Base-by-base conservation (phyloP, 2,329 filamentous ascomycete genomes). In the Zymoseptoria pseudotritici region DNA sequence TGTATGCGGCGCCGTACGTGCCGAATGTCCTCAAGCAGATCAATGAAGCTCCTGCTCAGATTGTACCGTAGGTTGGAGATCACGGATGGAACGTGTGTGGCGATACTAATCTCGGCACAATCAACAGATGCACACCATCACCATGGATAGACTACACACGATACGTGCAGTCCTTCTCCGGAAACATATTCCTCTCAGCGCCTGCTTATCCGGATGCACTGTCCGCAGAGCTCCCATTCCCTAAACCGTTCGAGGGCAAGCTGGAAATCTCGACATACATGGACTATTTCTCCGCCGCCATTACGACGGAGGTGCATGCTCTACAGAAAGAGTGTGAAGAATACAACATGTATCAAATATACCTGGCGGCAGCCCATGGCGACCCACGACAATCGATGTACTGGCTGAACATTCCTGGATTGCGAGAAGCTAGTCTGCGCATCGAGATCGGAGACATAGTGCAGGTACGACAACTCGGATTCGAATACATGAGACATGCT, bases 391-490 rank as follows among this genome's bases (percentile, higher is more conserved):
- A 58, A 17, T 54, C 50, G 5, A 63, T 63, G 51, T 65, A 56
- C 50, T 52, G 52, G 17, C 61, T 68, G 6, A 51, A 54, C 22
- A 63, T 70, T 2, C 65, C 66, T 20, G 66, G 66, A n/a, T 60
- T 70, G 6, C 63, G 66, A 10, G 66, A 68, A 58, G 31, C 50
- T 5, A 65, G 57, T 57, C 58, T 66, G 9, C 61, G 59, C 20
- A 53, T 69, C n/a, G 66, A 68, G 56, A 54, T 65, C 11, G 64
- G 67, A 8, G 67, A 70, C 50, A 55, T 65, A 3, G 66, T 70
- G 3, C 59, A 61, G 17, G 19, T 69, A 17, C 63, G 67, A 19
- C 67, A 66, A 54, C 51, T 69, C 4, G 60, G 59, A 5, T 63
- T 67, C 24, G 62, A 64, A 54, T 19, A 19, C 8, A 20, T 31